Evolutionary conservation across 495 filamentous ascomycete species (phyloP).

Genomic region (Aspergillus nanangensis): DNA sequence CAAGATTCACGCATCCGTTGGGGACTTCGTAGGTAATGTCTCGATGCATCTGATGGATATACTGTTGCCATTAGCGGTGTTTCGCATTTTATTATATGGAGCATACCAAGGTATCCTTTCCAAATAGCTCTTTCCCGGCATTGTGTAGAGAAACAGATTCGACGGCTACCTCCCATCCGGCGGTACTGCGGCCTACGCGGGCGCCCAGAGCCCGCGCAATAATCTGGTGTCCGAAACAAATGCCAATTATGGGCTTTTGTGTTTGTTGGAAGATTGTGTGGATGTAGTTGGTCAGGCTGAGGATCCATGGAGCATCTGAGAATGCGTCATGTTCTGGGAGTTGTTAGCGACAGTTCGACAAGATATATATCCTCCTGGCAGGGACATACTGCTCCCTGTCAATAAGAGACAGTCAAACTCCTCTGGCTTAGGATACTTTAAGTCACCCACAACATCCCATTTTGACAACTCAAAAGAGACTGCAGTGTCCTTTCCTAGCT

Average conservation of each 20-base stretch:
- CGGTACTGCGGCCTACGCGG: conserved; percentile 54
- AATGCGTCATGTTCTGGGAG: conserved; percentile 46
- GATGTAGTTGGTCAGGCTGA: conserved; percentile 61
- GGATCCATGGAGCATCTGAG: conserved; percentile 67
- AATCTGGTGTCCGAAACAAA: conserved; percentile 94
- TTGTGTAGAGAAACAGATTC: conserved; percentile 58
- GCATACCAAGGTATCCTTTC: conserved; percentile 58
- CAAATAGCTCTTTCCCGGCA: conserved; percentile 66
- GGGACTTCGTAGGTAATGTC: conserved; percentile 69
- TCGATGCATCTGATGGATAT: conserved; percentile 82
- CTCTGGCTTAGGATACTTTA: conserved; percentile 57
- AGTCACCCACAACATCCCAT: conserved; percentile 59
- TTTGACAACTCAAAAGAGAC: conserved; percentile 50
- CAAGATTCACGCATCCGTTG: conserved; percentile 56
- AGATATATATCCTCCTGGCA: too few relatives aligned
- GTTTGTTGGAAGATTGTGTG: conserved; percentile 44
- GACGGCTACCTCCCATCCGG: conserved; percentile 77
- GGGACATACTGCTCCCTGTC: conserved; percentile 58
- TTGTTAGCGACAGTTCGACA: background rate
- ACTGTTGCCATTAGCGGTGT: conserved; percentile 32
- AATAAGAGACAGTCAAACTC: conserved; percentile 72
- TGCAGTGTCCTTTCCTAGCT: conserved; percentile 14
- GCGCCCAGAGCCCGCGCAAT: conserved; percentile 70
- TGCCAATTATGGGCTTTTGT: conserved; percentile 65
- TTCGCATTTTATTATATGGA: background rate